Evolutionary conservation across 257 asterid species (phyloP).

Genomic region (Lithospermum erythrorhizon): DNA sequence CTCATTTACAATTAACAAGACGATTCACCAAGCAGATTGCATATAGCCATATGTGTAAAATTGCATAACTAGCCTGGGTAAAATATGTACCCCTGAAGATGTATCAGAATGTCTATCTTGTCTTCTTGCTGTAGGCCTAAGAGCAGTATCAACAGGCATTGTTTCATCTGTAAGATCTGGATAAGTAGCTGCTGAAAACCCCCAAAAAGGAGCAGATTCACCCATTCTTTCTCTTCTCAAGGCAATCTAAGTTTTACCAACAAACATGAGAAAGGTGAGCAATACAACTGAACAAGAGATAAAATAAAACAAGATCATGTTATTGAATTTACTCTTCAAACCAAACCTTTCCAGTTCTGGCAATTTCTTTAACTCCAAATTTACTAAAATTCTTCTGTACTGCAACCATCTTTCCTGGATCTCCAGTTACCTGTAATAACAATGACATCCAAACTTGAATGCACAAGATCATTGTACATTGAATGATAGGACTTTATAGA

Average conservation of each 20-base stretch:
- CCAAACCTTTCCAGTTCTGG: constrained; percentile 84
- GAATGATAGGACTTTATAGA: no score
- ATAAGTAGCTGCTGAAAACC: constrained; percentile 94
- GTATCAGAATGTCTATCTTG: constrained; percentile 22
- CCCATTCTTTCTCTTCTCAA: constrained; percentile 84
- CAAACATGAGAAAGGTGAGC: constrained; percentile 6
- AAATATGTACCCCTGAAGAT: constrained; percentile 32
- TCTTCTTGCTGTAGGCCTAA: constrained; percentile 11
- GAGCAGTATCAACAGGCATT: constrained; percentile 29
- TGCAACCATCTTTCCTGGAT: constrained; percentile 95
- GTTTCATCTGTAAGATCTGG: constrained; percentile 70
- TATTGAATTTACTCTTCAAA: constrained; percentile 1
- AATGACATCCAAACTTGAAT: constrained; percentile 17
- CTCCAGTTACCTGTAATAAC: constrained; percentile 73
- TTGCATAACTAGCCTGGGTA: not conserved
- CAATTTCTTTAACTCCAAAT: constrained; percentile 85
- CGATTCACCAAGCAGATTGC: not conserved
- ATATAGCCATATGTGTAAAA: constrained; percentile 1
- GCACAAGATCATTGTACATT: not conserved
- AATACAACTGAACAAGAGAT: constrained; percentile 2
- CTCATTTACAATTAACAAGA: not conserved
- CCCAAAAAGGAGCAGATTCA: constrained; percentile 90
- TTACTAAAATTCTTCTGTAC: constrained; percentile 76
- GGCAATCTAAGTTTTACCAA: constrained; percentile 46
- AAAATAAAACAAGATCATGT: not conserved